Percentiles rank a stretch among this genome's conserved stretches.
These are phyloP conservation scores for Aschersonia sp. DNA, from an alignment of 2,329 filamentous ascomycete genomes.

Conservation along the genomic window DNA sequence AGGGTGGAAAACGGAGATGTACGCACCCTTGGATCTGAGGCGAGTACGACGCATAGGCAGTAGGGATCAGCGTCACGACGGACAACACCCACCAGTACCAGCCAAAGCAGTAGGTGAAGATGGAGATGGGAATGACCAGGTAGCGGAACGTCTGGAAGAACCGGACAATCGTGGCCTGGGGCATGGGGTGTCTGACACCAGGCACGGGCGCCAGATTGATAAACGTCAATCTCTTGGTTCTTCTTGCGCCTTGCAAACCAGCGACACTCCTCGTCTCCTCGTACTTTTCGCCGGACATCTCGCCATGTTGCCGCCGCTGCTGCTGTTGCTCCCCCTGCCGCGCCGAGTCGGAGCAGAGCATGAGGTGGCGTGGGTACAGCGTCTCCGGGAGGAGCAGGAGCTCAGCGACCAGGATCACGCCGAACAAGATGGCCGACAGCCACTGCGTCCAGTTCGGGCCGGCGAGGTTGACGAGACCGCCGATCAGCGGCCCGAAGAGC, in stretches of 20 bases:
- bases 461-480: slow-evolving; percentile 8
- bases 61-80: slow-evolving; percentile 35
- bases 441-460: slow-evolving; percentile 37
- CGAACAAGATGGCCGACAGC: slow-evolving; percentile 38
- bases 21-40: slow-evolving; percentile 31
- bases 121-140: slow-evolving; percentile 26
- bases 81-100: slow-evolving; percentile 44
- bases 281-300: no score
- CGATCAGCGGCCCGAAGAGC: slow-evolving; percentile 29
- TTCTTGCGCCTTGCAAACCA: slow-evolving; percentile 1
- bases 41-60: slow-evolving; percentile 31
- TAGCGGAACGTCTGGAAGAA: slow-evolving; percentile 32
- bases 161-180: slow-evolving; percentile 27
- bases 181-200: slow-evolving; percentile 33
- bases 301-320: no score
- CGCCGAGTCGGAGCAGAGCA: slow-evolving; percentile 16
- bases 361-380: slow-evolving; percentile 35
- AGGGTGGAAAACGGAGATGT: not conserved
- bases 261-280: not conserved
- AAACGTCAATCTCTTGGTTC: slow-evolving; percentile 27
- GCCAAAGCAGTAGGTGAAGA: slow-evolving; percentile 33
- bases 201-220: slow-evolving; percentile 30
- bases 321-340: no score
- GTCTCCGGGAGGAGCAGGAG: slow-evolving; percentile 38
- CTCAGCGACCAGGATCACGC: slow-evolving; percentile 25